phyloP scores from a whole-genome alignment of 1,284 basidiomycete genomes.

The Moniliophthora roreri region DNA sequence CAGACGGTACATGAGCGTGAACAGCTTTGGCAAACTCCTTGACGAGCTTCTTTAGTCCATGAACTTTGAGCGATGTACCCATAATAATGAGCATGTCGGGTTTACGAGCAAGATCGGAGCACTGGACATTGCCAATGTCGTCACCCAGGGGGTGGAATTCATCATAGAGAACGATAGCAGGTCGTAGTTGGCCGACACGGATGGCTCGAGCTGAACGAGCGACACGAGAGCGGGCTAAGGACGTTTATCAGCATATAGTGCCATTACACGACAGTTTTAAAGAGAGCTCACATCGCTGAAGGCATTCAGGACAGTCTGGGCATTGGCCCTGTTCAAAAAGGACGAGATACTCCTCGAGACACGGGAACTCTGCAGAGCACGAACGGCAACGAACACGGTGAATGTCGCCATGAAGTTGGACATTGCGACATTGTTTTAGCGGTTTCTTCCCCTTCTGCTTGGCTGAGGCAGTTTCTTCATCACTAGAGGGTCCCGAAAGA shows the following conservation, averaged over 20 bases:
- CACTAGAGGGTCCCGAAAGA: constrained; percentile 64
- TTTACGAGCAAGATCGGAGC: constrained; percentile 68
- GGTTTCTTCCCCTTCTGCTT: constrained; percentile 64
- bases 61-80: constrained; percentile 95
- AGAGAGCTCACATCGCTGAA: constrained; percentile 66
- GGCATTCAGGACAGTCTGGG: constrained; percentile 83
- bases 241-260: constrained; percentile 10
- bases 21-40: constrained; percentile 90
- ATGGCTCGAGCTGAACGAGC: constrained; percentile 79
- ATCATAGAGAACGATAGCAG: constrained; percentile 89
- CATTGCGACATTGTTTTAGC: constrained; percentile 75
- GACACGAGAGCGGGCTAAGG: constrained; percentile 70
- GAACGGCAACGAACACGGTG: constrained; percentile 84
- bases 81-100: constrained; percentile 95
- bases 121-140: constrained; percentile 79
- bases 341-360: constrained; percentile 56
- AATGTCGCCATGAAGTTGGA: constrained; percentile 92
- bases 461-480: constrained; percentile 48
- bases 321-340: constrained; percentile 69
- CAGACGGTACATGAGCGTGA: constrained; percentile 44
- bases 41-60: constrained; percentile 90
- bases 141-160: constrained; percentile 87
- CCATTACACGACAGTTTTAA: constrained; percentile 9
- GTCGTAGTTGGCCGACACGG: constrained; percentile 77
- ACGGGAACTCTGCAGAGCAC: constrained; percentile 77